Percentiles rank a stretch among this genome's conserved stretches.
Evolutionary conservation across 2,329 filamentous ascomycete genomes (phyloP).

Genomic region (Metarhizium album): DNA sequence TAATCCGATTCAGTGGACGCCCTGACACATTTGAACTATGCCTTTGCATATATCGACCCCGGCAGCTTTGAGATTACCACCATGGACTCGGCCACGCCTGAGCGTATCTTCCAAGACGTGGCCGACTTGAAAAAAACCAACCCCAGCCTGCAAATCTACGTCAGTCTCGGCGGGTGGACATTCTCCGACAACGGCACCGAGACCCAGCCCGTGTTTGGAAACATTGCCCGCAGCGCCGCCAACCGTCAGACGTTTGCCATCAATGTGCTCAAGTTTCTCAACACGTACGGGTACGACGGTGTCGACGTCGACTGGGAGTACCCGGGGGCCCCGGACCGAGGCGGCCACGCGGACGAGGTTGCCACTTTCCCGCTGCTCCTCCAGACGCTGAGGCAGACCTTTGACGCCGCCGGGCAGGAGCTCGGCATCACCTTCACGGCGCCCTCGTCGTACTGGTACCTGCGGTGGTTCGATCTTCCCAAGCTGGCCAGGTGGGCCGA

Average conservation of each 20-base stretch:
- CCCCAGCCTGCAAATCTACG: conserved; percentile 20
- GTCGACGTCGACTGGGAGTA: conserved; percentile 1
- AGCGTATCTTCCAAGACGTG: too few species aligned
- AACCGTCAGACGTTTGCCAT: conserved; percentile 24
- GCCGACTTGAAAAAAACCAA: too few species aligned
- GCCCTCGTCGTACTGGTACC: conserved; percentile 18
- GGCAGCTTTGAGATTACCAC: too few species aligned
- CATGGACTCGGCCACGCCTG: too few species aligned
- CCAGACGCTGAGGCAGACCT: conserved; percentile 9
- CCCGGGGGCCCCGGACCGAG: conserved; percentile 16
- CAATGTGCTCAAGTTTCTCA: conserved; percentile 18
- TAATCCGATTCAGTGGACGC: too few species aligned
- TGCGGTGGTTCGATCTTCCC: conserved; percentile 16
- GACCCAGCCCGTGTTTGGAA: conserved; percentile 15
- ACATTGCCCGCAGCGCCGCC: conserved; percentile 14
- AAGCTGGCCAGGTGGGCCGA: conserved; percentile 17
- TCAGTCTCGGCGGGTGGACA: conserved; percentile 31
- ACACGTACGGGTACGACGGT: conserved; percentile 6
- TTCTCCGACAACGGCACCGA: conserved; percentile 24
- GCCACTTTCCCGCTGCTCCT: conserved; percentile 14
- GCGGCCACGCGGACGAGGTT: conserved; percentile 12
- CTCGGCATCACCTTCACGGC: conserved; percentile 15
- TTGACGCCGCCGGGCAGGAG: conserved; percentile 6
- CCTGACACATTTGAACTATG: too few species aligned
- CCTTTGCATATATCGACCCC: too few species aligned